Conservation (phyloP, 148 eudicot species). For the Silene uniflora region DNA sequence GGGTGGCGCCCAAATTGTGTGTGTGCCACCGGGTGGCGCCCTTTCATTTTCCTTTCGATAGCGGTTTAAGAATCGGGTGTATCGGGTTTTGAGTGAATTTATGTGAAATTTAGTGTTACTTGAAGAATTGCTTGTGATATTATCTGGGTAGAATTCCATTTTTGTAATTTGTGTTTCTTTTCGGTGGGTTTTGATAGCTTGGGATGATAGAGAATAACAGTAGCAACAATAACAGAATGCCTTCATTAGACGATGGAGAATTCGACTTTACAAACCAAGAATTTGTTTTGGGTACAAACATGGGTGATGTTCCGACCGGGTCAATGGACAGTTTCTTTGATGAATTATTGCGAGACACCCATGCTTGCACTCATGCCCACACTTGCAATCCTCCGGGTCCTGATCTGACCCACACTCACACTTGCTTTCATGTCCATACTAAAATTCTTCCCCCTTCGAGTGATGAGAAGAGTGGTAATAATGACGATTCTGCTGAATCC, state of each 20-base stretch:
- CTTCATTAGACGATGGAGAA: constrained; percentile 69
- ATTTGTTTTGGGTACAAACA: constrained; percentile 47
- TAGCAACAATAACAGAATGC: constrained; percentile 18
- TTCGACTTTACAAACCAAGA: constrained; percentile 76
- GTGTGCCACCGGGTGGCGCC: too few species aligned
- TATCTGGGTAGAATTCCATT: constrained; percentile 2
- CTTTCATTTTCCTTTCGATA: too few species aligned
- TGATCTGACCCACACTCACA: constrained; percentile 78
- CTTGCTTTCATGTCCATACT: constrained; percentile 92
- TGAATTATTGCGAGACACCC: constrained; percentile 65
- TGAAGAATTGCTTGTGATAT: not conserved
- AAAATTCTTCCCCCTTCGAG: constrained; percentile 54
- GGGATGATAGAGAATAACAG: constrained; percentile 19
- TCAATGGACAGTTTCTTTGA: constrained; percentile 79
- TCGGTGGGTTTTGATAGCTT: constrained; percentile 12
- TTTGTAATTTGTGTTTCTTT: not conserved
- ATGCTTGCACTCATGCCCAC: constrained; percentile 88
- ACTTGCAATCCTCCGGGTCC: constrained; percentile 94
- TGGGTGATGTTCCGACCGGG: constrained; percentile 50
- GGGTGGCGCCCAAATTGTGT: too few species aligned
- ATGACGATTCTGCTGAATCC: constrained; percentile 77
- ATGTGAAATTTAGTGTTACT: too few species aligned
- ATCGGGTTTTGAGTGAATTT: not conserved
- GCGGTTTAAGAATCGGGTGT: not conserved
- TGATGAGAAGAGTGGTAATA: constrained; percentile 53